Evolutionary conservation across 352 stramenopile species (phyloP).

Genomic region (Phytophthora ramorum): DNA sequence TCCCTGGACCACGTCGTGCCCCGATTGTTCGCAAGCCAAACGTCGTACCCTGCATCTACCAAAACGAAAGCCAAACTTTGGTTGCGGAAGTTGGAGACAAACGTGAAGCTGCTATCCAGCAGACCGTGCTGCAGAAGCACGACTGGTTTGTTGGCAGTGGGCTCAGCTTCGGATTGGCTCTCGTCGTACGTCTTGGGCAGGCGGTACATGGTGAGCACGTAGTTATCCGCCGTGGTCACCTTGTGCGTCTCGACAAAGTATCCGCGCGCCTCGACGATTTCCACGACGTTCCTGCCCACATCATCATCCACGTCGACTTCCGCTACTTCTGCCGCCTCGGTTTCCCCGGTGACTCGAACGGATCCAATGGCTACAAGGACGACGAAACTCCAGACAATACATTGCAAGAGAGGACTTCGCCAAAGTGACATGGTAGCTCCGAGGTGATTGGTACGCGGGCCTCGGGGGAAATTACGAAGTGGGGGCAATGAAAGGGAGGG

Average conservation of each 20-base stretch:
- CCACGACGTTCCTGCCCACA: conserved; percentile 29
- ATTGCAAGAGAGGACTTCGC: not conserved
- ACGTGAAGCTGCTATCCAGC: conserved; percentile 60
- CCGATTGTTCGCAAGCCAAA: conserved; percentile 66
- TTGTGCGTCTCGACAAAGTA: conserved; percentile 57
- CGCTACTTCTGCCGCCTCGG: conserved; percentile 12
- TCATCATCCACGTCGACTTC: conserved; percentile 35
- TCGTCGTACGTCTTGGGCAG: conserved; percentile 52
- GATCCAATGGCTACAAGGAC: conserved; percentile 1
- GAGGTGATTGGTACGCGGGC: too few species aligned
- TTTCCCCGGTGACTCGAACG: conserved; percentile 8
- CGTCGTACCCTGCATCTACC: conserved; percentile 58
- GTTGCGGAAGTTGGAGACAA: conserved; percentile 54
- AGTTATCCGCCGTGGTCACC: conserved; percentile 53
- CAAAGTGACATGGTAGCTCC: conserved; percentile 7
- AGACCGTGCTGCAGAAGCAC: conserved; percentile 62
- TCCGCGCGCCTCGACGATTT: conserved; percentile 43
- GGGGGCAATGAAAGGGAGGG: not conserved
- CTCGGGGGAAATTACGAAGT: conserved; percentile 13
- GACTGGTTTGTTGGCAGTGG: conserved; percentile 42
- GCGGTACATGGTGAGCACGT: conserved; percentile 65
- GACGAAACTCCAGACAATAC: conserved; percentile 1
- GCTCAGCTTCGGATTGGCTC: conserved; percentile 24
- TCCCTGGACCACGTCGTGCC: conserved; percentile 62
- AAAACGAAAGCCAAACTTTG: conserved; percentile 62